These are phyloP conservation scores for Tolypocladium tropicale DNA, from an alignment of 2,329 filamentous ascomycete genomes.

Conservation along the genomic window DNA sequence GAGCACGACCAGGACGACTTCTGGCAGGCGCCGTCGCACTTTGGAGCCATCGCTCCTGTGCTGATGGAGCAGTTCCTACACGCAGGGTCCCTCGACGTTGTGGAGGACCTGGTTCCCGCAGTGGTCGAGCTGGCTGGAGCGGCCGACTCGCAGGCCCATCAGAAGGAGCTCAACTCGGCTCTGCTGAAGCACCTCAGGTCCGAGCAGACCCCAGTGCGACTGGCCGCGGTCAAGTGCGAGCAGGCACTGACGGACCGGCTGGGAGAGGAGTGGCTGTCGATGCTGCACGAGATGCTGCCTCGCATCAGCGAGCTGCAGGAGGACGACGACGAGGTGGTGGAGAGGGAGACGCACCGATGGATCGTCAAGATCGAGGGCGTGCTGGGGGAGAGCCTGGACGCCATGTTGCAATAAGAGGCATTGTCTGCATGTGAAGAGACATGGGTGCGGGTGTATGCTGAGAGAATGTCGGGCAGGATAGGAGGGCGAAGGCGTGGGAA, in stretches of 20 bases:
- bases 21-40: constrained; percentile 89
- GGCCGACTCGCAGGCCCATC: constrained; percentile 77
- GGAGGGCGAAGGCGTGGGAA: not conserved
- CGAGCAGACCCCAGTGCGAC: constrained; percentile 58
- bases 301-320: constrained; percentile 94
- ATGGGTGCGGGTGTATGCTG: not conserved
- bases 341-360: constrained; percentile 82
- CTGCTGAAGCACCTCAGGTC: constrained; percentile 72
- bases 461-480: not conserved
- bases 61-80: constrained; percentile 57
- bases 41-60: constrained; percentile 58
- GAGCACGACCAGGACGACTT: constrained; percentile 89
- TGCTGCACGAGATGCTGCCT: constrained; percentile 91
- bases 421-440: not conserved
- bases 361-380: constrained; percentile 83
- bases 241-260: constrained; percentile 68
- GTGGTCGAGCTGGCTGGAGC: constrained; percentile 72
- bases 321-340: constrained; percentile 89
- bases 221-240: constrained; percentile 76
- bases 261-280: constrained; percentile 86
- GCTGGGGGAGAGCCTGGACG: constrained; percentile 80
- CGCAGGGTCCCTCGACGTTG: constrained; percentile 32
- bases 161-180: constrained; percentile 74
- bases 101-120: constrained; percentile 55
- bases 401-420: constrained; percentile 66